Conservation (phyloP, 768 basidiomycete species). For the Kwoniella dejecticola region DNA sequence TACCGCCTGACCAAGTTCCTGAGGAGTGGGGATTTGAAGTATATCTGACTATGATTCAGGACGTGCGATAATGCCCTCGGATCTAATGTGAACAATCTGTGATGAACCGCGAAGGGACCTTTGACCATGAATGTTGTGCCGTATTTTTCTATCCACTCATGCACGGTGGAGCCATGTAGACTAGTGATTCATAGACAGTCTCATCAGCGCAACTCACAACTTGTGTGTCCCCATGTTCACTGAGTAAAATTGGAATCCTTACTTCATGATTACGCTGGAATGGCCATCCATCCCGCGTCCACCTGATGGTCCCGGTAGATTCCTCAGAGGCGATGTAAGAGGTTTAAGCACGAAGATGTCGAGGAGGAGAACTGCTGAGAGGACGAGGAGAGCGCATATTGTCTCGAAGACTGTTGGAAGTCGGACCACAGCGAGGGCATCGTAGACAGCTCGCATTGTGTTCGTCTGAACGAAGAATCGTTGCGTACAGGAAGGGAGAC, state of each 20-base stretch:
- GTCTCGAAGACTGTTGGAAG: slow-evolving; percentile 10
- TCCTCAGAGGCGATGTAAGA: slow-evolving; percentile 24
- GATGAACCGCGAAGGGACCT: slow-evolving; percentile 25
- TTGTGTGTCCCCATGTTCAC: too few relatives aligned
- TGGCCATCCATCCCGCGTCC: slow-evolving; percentile 25
- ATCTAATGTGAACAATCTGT: slow-evolving; percentile 32
- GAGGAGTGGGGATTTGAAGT: slow-evolving; percentile 22
- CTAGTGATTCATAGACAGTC: not conserved
- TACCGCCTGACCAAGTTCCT: slow-evolving; percentile 21
- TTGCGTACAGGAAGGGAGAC: too few relatives aligned
- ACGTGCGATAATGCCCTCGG: slow-evolving; percentile 27
- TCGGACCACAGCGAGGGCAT: too few relatives aligned
- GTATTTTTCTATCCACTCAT: slow-evolving; percentile 21
- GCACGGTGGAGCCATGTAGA: slow-evolving; percentile 1
- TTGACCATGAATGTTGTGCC: slow-evolving; percentile 28
- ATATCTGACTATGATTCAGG: slow-evolving; percentile 18
- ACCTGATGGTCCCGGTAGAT: slow-evolving; percentile 19
- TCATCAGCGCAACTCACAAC: too few relatives aligned
- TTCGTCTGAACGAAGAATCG: too few relatives aligned
- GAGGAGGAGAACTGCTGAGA: not conserved
- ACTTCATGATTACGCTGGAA: slow-evolving; percentile 24
- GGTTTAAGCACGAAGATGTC: slow-evolving; percentile 16
- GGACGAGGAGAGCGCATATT: not conserved
- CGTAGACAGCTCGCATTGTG: too few relatives aligned
- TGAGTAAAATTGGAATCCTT: not conserved